These are phyloP conservation scores for Volutella citrinella DNA, from an alignment of 2,329 filamentous ascomycete genomes.

Conservation along the genomic window DNA sequence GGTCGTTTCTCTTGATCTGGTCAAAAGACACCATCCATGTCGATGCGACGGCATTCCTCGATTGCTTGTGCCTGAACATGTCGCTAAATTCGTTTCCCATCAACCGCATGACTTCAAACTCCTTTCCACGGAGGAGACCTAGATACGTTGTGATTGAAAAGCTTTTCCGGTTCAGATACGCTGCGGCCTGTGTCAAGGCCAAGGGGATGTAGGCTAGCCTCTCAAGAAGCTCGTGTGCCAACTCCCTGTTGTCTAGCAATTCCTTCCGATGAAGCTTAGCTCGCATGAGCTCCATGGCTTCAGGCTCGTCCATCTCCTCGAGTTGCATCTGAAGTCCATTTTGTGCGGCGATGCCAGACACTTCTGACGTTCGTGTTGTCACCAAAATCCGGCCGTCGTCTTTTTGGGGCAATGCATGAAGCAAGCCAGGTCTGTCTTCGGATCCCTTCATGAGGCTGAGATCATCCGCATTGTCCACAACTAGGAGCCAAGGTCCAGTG, in stretches of 20 bases:
- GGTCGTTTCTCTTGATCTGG: neutral
- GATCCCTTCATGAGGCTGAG: neutral
- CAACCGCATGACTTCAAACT: too few relatives aligned
- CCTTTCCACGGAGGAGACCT: neutral
- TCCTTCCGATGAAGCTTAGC: neutral
- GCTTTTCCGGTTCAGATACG: neutral
- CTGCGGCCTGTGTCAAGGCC: neutral
- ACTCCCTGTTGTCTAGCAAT: neutral
- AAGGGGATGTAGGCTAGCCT: neutral
- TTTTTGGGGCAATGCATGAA: neutral
- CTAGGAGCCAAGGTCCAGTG: slow-evolving; percentile 1
- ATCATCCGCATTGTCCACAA: slow-evolving; percentile 1
- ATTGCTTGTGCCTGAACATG: too few relatives aligned
- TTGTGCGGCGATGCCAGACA: neutral
- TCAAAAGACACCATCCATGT: neutral
- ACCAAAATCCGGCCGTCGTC: neutral
- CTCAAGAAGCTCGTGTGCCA: neutral
- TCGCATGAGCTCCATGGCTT: neutral
- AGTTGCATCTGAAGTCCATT: neutral
- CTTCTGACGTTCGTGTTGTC: slow-evolving; percentile 1
- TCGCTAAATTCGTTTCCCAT: too few relatives aligned
- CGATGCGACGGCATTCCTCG: neutral
- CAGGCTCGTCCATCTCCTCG: neutral
- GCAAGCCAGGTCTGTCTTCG: neutral
- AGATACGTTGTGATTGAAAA: neutral